Base-by-base conservation (phyloP, 1,284 basidiomycete species). In the Papiliotrema fonsecae region DNA sequence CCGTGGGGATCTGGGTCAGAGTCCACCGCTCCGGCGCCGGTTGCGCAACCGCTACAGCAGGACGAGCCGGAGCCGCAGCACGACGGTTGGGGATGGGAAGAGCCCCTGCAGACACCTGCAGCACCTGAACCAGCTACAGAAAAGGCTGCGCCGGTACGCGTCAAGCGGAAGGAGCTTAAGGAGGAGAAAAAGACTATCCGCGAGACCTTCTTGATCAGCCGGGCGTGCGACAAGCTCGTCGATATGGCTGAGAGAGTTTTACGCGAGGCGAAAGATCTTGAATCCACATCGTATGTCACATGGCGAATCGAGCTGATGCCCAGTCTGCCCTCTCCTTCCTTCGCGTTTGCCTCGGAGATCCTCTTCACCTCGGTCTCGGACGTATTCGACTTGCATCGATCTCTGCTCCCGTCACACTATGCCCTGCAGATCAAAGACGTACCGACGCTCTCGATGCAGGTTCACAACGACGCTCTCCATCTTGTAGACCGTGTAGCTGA, bases 381-480 rank as follows among this genome's bases (percentile, higher is more conserved):
- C 27, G 77, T 85, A 3, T 77, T 94, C 40, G 89, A 93, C 52
- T 75, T 97, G 6, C 88, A 86, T 72, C 82, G 86, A 35, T 88
- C 86, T 0, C 74, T 93, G 27, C 85, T 87, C 68, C 88, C 88
- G n/a, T 79, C 86, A 6, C 78, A 79, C 36, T 85, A 84, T 56
- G 73, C 77, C 1, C 63, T 75, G 21, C 75, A 78, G 24, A 72
- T 89, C 32, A 63, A 73, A 14, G 73, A 78, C 30, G 78, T 80
- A 0, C 77, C 85, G 4, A 80, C 82, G 14, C 73, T 79, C 25
- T 77, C 81, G 1, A 85, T 97, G 79, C 82, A 85, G 45, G 87
- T 88, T 65, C 83, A 87, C 22, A 97, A 97, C 69, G 88, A 96
- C 57, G 90, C 85, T 59, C 67, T 79, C 24, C 91, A 86, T 68